Conservation (phyloP, 768 basidiomycete genomes). For the Cyclocybe aegerita region DNA sequence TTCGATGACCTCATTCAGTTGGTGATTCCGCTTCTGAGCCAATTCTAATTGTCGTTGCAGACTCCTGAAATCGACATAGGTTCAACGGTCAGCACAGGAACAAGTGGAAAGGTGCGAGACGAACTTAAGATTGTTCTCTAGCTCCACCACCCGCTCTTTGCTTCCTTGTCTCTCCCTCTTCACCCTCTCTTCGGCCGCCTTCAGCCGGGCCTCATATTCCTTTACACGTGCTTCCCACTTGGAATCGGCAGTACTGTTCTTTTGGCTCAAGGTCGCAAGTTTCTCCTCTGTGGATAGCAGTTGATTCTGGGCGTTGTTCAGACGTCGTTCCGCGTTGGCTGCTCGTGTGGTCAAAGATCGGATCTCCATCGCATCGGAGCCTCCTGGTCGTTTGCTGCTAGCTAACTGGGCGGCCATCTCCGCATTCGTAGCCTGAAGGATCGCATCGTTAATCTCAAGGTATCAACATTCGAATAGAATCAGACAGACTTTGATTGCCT, state of each 20-base stretch:
- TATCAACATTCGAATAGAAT: not conserved
- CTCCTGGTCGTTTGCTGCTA: conserved; percentile 55
- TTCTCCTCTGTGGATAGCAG: conserved; percentile 83
- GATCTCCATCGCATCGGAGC: conserved; percentile 67
- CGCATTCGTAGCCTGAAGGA: conserved; percentile 59
- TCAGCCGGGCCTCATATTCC: conserved; percentile 83
- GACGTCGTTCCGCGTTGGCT: conserved; percentile 82
- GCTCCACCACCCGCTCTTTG: conserved; percentile 78
- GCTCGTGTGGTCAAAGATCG: conserved; percentile 71
- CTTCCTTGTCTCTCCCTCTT: conserved; percentile 93
- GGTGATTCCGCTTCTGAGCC: conserved; percentile 71
- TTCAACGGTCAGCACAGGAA: conserved; percentile 5
- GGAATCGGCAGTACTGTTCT: conserved; percentile 67
- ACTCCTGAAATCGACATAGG: conserved; percentile 44
- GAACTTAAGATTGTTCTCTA: conserved; percentile 72
- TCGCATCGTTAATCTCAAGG: not conserved
- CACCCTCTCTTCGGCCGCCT: conserved; percentile 85
- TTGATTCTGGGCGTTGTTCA: conserved; percentile 84
- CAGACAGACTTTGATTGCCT: conserved; percentile 71
- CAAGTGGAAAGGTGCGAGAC: conserved; percentile 17
- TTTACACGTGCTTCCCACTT: conserved; percentile 97
- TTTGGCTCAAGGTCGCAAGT: conserved; percentile 70
- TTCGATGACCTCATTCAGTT: conserved; percentile 55
- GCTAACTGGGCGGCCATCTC: conserved; percentile 76
- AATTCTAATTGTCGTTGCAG: conserved; percentile 76